Evolutionary conservation across 2,329 filamentous ascomycete species (phyloP), one percentile per base, ranked within the genome.

Genomic region (Acrocalymma vagum): DNA sequence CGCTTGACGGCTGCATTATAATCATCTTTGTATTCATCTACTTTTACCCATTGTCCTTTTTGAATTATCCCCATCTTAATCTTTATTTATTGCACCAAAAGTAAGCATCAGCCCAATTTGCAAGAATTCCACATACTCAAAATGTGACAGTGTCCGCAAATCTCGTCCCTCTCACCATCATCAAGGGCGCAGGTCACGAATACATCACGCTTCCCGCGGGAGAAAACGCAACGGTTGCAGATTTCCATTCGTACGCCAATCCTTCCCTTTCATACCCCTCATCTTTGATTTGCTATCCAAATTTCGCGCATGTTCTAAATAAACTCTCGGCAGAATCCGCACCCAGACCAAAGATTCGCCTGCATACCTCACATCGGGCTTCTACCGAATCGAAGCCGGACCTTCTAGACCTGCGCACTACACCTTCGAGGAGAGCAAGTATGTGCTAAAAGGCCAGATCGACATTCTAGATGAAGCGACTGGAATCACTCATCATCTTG

Each of bases 341-440:
- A 61, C 58, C 7, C 23, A 59, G 29, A 59, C 57, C 3, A 51
- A 29, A 17, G 50, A 59, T 38, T 42, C 40, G 3, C 58, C 58
- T 1, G 38, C 51, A 7, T 53, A 59, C 45, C 36, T 61, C 23
- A 61, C 58, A 6, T 60, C 53, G 9, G 58, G 58, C 9, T 61
- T 61, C 40, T 61, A 61, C 50, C 53, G 51, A 24, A 55, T 61
- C 37, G 42, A 53, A 26, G 40, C 58, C 2, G 58, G 58, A 7
- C 55, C 58, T 4, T 40, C 52, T 1, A 47, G 54, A 18, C 29
- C 50, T 32, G 49, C 58, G 6, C 23, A 34, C 9, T 61, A 59
- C 46, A 49, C 42, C 8, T 61, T 51, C 46, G 57, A 61, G 16
- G 57, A 61, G 41, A 57, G 53, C 22, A 61, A 61, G 29, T 61